Conservation (phyloP, 148 eudicot genomes). For the Pouteria glomerata region DNA sequence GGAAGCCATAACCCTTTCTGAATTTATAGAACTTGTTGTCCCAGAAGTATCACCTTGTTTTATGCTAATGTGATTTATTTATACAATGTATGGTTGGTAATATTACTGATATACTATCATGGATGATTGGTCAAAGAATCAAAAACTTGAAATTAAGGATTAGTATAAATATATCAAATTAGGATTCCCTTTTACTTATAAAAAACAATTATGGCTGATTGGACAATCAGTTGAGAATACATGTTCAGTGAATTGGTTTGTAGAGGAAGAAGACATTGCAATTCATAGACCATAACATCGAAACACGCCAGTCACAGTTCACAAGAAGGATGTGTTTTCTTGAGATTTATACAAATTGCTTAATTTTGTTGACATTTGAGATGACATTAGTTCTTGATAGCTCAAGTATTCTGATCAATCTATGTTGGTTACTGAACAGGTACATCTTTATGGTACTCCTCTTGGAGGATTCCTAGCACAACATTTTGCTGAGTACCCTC, state of each 20-base stretch:
- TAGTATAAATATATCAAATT: no score
- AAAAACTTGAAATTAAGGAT: no score
- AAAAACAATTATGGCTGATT: not conserved
- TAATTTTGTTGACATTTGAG: not conserved
- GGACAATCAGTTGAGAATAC: not conserved
- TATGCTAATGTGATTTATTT: not conserved
- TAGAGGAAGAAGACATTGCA: no score
- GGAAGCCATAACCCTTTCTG: no score
- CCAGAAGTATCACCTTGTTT: no score
- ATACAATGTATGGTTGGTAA: no score
- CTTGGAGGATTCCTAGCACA: constrained; percentile 98
- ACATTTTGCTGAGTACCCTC: constrained; percentile 89
- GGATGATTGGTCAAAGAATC: no score
- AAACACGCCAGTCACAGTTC: not conserved
- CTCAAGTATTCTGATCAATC: constrained; percentile 5
- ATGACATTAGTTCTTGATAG: not conserved
- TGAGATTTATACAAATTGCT: not conserved
- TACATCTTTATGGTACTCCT: constrained; percentile 92
- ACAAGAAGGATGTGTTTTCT: not conserved
- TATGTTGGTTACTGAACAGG: constrained; percentile 49
- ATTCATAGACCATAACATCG: not conserved
- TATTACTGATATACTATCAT: no score
- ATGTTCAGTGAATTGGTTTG: not conserved
- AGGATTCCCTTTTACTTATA: no score
- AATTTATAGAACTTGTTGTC: no score